Conservation (phyloP, 495 filamentous ascomycete genomes). For the Neurospora intermedia region DNA sequence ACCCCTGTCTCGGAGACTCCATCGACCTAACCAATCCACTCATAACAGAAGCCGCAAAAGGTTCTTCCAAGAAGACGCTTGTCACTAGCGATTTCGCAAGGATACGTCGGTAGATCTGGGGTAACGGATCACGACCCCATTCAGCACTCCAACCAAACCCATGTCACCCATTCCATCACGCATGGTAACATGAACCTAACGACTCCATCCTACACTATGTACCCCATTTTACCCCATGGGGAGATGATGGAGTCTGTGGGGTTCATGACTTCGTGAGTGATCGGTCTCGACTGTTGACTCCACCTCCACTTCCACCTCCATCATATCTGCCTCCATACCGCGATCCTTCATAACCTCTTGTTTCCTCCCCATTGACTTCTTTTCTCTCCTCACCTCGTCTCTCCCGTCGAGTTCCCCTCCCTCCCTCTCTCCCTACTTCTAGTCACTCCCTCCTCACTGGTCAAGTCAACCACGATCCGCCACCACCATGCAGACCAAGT, state of each 20-base stretch:
- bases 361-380: not conserved
- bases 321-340: not conserved
- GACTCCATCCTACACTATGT: not conserved
- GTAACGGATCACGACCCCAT: not conserved
- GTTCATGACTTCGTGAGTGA: not conserved
- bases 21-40: not conserved
- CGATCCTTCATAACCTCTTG: not conserved
- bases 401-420: not conserved
- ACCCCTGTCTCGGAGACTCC: not conserved
- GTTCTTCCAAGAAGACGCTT: not conserved
- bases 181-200: not conserved
- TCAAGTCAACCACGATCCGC: not conserved
- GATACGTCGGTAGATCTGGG: not conserved
- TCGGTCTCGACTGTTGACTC: not conserved
- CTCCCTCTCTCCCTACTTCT: too few species aligned
- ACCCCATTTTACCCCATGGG: not conserved
- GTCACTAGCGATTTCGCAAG: not conserved
- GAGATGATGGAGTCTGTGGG: not conserved
- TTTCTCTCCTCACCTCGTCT: not conserved
- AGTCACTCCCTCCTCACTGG: not conserved
- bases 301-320: not conserved
- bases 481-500: not conserved
- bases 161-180: not conserved
- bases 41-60: not conserved
- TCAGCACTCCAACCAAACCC: not conserved